Evolutionary conservation across 139 green algal species (phyloP).

Genomic region (Chlorella sp.): DNA sequence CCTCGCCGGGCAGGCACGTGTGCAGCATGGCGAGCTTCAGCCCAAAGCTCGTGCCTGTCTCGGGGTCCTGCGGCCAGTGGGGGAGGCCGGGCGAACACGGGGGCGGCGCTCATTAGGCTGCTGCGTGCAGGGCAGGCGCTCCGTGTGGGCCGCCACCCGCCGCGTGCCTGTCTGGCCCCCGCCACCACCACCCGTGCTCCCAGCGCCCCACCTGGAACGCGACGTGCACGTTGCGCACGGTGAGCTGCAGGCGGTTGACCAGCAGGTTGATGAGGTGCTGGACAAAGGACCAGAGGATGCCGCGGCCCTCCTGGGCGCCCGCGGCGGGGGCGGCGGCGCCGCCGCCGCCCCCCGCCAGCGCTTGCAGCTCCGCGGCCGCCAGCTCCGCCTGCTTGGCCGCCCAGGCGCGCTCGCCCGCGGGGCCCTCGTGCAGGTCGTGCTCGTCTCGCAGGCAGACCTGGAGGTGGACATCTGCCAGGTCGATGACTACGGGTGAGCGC

Average conservation of each 20-base stretch:
- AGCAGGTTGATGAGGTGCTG: constrained; percentile 60
- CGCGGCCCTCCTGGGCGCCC: not conserved
- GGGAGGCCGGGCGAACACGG: not conserved
- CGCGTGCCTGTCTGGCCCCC: no score
- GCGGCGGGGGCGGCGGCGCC: no score
- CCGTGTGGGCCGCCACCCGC: no score
- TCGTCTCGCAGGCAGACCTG: constrained; percentile 17
- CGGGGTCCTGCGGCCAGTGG: not conserved
- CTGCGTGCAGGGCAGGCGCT: not conserved
- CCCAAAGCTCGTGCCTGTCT: constrained; percentile 10
- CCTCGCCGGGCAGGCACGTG: constrained; percentile 14
- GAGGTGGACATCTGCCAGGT: constrained; percentile 41
- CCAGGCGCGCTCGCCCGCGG: constrained; percentile 39
- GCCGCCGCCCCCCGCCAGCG: constrained; percentile 7
- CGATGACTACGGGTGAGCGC: constrained; percentile 39
- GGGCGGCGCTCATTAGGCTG: not conserved
- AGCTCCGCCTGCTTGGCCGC: constrained; percentile 76
- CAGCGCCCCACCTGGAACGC: constrained; percentile 60
- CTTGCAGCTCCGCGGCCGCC: constrained; percentile 69
- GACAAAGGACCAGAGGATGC: constrained; percentile 48
- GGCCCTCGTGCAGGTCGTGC: constrained; percentile 36
- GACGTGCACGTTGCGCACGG: constrained; percentile 68
- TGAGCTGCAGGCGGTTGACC: constrained; percentile 74
- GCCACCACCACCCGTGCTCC: not conserved
- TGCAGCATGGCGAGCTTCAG: constrained; percentile 23